phyloP scores from a whole-genome alignment of 768 basidiomycete genomes.

The Mycena kentingensis region DNA sequence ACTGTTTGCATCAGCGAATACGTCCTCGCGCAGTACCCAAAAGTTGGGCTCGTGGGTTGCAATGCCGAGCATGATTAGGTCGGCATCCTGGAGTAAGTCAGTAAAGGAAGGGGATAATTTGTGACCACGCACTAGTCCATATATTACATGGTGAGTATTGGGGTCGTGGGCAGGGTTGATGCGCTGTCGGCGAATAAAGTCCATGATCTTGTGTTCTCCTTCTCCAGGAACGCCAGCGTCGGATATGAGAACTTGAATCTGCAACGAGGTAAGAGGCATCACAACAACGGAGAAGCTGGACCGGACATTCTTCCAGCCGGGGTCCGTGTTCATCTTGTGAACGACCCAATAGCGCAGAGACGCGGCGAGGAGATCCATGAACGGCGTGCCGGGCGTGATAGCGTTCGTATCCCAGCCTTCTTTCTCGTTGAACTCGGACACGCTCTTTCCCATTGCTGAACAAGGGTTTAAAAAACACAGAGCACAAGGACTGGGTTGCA shows the following conservation, averaged over 20 bases:
- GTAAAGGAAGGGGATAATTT: slow-evolving; percentile 13
- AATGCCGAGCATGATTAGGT: slow-evolving; percentile 97
- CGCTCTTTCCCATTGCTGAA: slow-evolving; percentile 88
- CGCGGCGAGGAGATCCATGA: slow-evolving; percentile 89
- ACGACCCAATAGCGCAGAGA: slow-evolving; percentile 96
- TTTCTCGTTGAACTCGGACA: slow-evolving; percentile 81
- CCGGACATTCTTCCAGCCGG: slow-evolving; percentile 91
- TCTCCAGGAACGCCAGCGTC: slow-evolving; percentile 97
- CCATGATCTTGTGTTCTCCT: slow-evolving; percentile 99
- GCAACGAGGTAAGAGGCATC: background rate
- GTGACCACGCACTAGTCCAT: slow-evolving; percentile 74
- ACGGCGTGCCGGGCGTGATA: slow-evolving; percentile 98
- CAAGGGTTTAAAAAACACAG: slow-evolving; percentile 1
- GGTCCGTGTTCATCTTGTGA: slow-evolving; percentile 91
- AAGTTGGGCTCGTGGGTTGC: slow-evolving; percentile 99
- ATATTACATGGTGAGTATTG: slow-evolving; percentile 95
- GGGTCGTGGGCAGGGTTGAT: slow-evolving; percentile 88
- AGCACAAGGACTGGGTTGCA: slow-evolving; percentile 20
- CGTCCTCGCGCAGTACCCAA: slow-evolving; percentile 95
- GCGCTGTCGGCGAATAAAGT: slow-evolving; percentile 91
- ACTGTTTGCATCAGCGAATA: slow-evolving; percentile 83
- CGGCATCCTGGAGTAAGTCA: slow-evolving; percentile 74
- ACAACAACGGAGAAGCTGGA: background rate
- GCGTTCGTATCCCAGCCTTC: slow-evolving; percentile 97
- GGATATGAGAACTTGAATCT: slow-evolving; percentile 96